Evolutionary conservation across 441 rosid genomes (phyloP).

Genomic region (Erysimum pusillum): DNA sequence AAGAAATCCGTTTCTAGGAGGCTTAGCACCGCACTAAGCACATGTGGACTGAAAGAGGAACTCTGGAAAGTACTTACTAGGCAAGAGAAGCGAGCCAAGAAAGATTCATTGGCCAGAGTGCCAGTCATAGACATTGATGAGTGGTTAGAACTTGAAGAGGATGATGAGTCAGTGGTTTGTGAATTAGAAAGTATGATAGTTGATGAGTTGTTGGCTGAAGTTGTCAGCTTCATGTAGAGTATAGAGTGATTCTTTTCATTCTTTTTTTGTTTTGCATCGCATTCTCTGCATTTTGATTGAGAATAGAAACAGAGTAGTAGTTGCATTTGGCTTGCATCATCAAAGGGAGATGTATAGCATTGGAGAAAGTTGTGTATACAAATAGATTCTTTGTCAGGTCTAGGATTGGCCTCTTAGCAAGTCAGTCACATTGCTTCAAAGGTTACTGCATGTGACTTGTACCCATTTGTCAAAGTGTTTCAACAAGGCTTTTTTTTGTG

Average conservation of each 20-base stretch:
- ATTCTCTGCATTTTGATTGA: conserved; percentile 46
- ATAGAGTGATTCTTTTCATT: conserved; percentile 43
- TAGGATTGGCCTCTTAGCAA: conserved; percentile 42
- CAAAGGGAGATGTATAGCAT: conserved; percentile 38
- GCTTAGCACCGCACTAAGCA: conserved; percentile 42
- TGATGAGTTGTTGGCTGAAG: conserved; percentile 72
- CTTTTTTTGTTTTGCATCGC: conserved; percentile 18
- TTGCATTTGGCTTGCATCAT: conserved; percentile 34
- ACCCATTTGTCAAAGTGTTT: conserved; percentile 40
- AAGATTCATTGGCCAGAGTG: conserved; percentile 51
- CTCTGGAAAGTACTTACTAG: conserved; percentile 56
- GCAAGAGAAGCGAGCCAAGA: conserved; percentile 58
- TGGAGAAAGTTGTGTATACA: conserved; percentile 40
- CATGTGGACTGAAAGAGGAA: conserved; percentile 53
- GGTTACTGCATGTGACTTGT: conserved; percentile 37
- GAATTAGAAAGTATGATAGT: conserved; percentile 75
- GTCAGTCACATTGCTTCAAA: conserved; percentile 43
- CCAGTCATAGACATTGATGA: conserved; percentile 58
- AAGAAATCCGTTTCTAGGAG: conserved; percentile 59
- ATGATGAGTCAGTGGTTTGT: conserved; percentile 60
- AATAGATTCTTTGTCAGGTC: conserved; percentile 43
- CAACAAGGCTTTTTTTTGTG: conserved; percentile 29
- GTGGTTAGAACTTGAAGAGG: conserved; percentile 67
- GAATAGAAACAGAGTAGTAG: conserved; percentile 39
- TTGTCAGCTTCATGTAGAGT: conserved; percentile 54